These are phyloP conservation scores for Phytophthora boehmeriae DNA, from an alignment of 352 stramenopile species.

Conservation along the genomic window DNA sequence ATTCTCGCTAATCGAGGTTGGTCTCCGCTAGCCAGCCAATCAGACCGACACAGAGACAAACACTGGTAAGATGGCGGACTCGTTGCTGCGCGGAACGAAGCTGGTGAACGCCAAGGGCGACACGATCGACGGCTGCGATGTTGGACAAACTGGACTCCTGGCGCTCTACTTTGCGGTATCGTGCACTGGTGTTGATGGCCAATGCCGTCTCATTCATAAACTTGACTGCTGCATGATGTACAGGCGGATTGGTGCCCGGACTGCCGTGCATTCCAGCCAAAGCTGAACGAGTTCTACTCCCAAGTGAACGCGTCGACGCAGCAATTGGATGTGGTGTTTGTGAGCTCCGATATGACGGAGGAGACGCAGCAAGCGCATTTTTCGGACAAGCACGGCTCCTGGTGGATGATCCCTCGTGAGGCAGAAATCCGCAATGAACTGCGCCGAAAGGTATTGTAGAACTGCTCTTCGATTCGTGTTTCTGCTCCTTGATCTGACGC, in stretches of 20 bases:
- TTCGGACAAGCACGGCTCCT: constrained; percentile 65
- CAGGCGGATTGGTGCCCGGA: constrained; percentile 83
- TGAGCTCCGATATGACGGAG: constrained; percentile 64
- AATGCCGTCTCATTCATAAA: too few relatives aligned
- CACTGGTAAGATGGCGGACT: constrained; percentile 33
- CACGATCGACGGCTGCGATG: constrained; percentile 39
- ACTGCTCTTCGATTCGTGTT: constrained; percentile 5
- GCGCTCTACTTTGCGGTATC: constrained; percentile 80
- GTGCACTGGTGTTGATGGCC: not conserved
- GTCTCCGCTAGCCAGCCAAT: too few relatives aligned
- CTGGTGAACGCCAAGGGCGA: constrained; percentile 65
- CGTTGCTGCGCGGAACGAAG: constrained; percentile 50
- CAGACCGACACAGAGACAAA: not conserved
- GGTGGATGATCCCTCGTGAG: constrained; percentile 71
- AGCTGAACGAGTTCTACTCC: constrained; percentile 71
- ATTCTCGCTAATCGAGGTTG: too few relatives aligned
- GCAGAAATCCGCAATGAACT: constrained; percentile 60
- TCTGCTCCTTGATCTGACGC: constrained; percentile 11
- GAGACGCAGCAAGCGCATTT: constrained; percentile 66
- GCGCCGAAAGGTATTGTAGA: constrained; percentile 64
- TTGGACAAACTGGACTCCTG: constrained; percentile 38
- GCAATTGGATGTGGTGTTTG: constrained; percentile 72
- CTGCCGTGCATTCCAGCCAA: constrained; percentile 75
- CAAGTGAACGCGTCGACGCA: constrained; percentile 50
- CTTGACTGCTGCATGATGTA: constrained; percentile 30